Conservation (phyloP, 176 grass and related monocot genomes). For the Leersia perrieri region DNA sequence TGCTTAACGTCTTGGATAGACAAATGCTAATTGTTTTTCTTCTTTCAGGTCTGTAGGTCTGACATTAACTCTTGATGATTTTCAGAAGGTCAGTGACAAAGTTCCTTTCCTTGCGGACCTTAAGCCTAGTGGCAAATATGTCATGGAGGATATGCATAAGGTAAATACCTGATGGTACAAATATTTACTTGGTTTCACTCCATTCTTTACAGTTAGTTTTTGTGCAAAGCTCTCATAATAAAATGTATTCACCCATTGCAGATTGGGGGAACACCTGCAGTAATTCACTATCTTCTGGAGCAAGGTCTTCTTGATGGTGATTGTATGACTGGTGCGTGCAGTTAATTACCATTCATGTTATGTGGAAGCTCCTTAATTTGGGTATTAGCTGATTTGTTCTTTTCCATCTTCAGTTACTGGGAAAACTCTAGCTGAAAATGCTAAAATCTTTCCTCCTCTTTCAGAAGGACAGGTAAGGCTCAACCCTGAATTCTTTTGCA, state of each 20-base stretch:
- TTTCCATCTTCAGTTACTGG: conserved; percentile 67
- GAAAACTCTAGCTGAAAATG: conserved; percentile 96
- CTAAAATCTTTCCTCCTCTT: conserved; percentile 72
- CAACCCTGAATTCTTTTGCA: conserved; percentile 11
- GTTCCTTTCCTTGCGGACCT: conserved; percentile 97
- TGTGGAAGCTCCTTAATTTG: not conserved
- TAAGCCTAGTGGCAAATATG: conserved; percentile 98
- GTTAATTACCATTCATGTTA: conserved; percentile 4
- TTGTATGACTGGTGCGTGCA: conserved; percentile 80
- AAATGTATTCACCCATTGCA: conserved; percentile 15
- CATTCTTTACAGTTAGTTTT: not conserved
- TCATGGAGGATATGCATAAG: conserved; percentile 99
- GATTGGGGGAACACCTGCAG: conserved; percentile 95
- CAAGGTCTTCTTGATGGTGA: conserved; percentile 87
- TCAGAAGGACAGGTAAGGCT: conserved; percentile 81
- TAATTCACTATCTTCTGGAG: conserved; percentile 91
- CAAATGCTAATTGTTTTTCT: conserved; percentile 36
- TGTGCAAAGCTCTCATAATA: not conserved
- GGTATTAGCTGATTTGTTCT: conserved; percentile 6
- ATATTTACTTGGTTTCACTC: conserved; percentile 13
- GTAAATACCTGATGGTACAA: conserved; percentile 41
- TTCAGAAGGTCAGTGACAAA: conserved; percentile 95
- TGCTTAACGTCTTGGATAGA: conserved; percentile 8
- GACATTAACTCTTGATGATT: conserved; percentile 91
- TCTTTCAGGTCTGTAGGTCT: conserved; percentile 86